Evolutionary conservation across 352 stramenopile species (phyloP), one percentile per base, ranked within the genome.

Genomic region (Phytopythium montanum): DNA sequence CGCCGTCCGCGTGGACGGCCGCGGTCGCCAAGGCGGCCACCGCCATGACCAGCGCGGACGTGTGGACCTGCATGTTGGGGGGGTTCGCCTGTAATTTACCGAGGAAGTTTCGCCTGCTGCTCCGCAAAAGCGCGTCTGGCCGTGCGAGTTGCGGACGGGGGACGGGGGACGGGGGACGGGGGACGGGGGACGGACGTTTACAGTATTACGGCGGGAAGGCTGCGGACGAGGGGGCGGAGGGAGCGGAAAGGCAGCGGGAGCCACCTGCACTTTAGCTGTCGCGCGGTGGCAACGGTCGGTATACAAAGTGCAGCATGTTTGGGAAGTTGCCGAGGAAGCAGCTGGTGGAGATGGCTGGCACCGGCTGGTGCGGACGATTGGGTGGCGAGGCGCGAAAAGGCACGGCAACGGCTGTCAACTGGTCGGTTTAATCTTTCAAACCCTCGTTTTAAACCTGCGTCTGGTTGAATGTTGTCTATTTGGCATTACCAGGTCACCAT

Each of bases 41-140:
- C 39, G 39, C 44, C 44, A 51, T 3, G 42, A 49, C n/a, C 19
- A 29, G 19, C 44, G n/a, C 13, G 13, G 44, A 21, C 23, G 44
- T 25, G 23, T n/a, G 23, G 42, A 50, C 42, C 21, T 50, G 25
- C 42, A 50, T 46, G 39, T n/a, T n/a, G 23, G 39, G n/a, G n/a
- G n/a, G n/a, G n/a, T n/a, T 46, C 2, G 33, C 39, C 39, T 46
- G 39, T 46, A 46, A 25, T 26, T 46, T 46, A 46, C 19, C 5
- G 6, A 21, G 38, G 21, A 21, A 42, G 36, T 16, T 42, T 42
- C 36, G 16, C 13, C 16, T 42, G 34, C 8, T 41, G 13, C 36
- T n/a, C 36, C 36, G 42, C 42, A 50, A 50, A 50, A 50, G 42
- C 21, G 42, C 42, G 42, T 50, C 42, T 50, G 42, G 33, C 33